These are phyloP conservation scores for Diaporthe citri DNA, from an alignment of 2,329 filamentous ascomycete genomes.

Conservation along the genomic window DNA sequence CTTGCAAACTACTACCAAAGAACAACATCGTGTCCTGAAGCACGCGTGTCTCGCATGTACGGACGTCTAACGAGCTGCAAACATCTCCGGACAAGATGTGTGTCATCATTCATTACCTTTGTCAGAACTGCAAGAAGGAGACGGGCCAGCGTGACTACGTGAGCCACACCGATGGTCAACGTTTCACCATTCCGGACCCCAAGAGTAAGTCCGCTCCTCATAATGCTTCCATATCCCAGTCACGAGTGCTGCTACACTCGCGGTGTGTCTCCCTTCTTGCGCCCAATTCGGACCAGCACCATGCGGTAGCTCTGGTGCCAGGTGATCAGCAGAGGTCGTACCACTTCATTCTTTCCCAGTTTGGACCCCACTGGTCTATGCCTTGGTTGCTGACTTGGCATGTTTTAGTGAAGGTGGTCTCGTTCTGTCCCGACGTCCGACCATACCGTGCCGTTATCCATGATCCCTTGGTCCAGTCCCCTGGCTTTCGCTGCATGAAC, in stretches of 20 bases:
- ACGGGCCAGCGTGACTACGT: conserved; percentile 11
- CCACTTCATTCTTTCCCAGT: background rate
- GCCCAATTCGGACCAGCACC: no score
- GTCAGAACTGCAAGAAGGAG: background rate
- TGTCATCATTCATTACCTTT: background rate
- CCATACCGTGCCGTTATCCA: background rate
- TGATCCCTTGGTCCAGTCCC: background rate
- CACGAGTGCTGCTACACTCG: background rate
- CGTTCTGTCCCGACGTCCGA: background rate
- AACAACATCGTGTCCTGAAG: background rate
- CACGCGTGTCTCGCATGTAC: no score
- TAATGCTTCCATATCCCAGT: background rate
- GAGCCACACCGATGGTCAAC: background rate
- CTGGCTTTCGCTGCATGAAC: background rate
- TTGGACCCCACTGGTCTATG: background rate
- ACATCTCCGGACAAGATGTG: background rate
- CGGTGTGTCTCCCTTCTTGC: background rate
- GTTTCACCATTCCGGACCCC: background rate
- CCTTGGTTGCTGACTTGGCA: background rate
- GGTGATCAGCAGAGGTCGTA: background rate
- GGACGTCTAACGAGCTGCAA: background rate
- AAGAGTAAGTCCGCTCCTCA: background rate
- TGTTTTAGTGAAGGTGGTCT: background rate
- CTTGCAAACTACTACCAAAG: no score
- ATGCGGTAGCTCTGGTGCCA: no score